These are phyloP conservation scores for Wickerhamiella occidentalis DNA, from an alignment of 805 yeast species.

Conservation along the genomic window DNA sequence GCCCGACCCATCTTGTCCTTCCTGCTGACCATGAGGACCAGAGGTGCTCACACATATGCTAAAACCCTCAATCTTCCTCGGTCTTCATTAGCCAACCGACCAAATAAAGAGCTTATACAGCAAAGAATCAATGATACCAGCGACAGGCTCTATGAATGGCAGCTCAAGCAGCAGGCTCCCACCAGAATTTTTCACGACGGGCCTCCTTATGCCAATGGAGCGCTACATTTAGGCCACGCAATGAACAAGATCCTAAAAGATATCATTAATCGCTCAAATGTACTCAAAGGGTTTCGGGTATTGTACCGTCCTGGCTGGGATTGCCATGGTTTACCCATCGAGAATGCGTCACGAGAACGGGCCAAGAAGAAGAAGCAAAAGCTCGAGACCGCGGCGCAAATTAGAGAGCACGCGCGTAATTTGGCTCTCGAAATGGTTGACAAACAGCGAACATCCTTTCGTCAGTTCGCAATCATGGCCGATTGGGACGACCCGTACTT, in stretches of 20 bases:
- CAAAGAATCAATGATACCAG: conserved; percentile 43
- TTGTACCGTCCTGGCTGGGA: conserved; percentile 94
- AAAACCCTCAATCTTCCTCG: conserved; percentile 49
- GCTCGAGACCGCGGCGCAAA: conserved; percentile 33
- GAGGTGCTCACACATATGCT: background rate
- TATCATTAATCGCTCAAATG: conserved; percentile 59
- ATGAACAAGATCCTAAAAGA: conserved; percentile 83
- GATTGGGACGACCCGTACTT: conserved; percentile 58
- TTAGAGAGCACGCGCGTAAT: conserved; percentile 50
- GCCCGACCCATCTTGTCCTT: background rate
- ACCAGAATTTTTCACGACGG: conserved; percentile 78
- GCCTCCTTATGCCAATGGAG: conserved; percentile 97
- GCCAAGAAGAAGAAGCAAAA: conserved; percentile 27
- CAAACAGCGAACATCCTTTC: conserved; percentile 52
- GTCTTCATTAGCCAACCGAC: conserved; percentile 54
- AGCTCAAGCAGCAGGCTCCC: conserved; percentile 25
- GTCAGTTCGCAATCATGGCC: conserved; percentile 66
- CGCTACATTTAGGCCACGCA: conserved; percentile 84
- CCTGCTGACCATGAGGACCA: background rate
- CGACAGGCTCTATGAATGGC: conserved; percentile 55
- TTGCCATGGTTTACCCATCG: conserved; percentile 96
- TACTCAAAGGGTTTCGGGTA: conserved; percentile 50
- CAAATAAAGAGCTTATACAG: conserved; percentile 35
- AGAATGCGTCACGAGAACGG: conserved; percentile 59
- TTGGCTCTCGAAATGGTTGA: conserved; percentile 61